phyloP scores from a whole-genome alignment of 2,329 filamentous ascomycete genomes.

The Byssoonygena ceratinophila region DNA sequence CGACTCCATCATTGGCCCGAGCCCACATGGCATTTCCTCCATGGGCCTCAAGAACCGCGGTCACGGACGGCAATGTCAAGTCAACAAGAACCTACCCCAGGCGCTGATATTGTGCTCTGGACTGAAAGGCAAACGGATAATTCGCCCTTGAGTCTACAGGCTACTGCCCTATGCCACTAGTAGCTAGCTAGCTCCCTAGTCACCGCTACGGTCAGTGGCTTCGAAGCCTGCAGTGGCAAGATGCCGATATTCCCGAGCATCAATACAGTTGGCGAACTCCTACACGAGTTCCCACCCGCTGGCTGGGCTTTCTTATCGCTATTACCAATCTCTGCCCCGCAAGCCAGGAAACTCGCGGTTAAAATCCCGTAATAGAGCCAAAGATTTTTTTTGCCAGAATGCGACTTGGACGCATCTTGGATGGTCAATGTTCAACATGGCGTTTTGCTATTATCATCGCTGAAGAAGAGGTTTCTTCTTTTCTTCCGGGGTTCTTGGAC shows the following conservation, averaged over 20 bases:
- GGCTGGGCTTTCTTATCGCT: neutral
- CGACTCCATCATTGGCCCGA: neutral
- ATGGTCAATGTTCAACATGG: neutral
- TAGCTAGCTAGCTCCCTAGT: too few relatives aligned
- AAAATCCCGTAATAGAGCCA: too few relatives aligned
- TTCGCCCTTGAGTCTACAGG: too few relatives aligned
- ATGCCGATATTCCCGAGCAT: conserved; percentile 4
- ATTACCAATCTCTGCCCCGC: conserved; percentile 4
- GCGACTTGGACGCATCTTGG: neutral
- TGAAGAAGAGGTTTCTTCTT: too few relatives aligned
- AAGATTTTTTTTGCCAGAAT: too few relatives aligned
- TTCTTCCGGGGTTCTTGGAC: neutral
- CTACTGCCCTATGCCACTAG: neutral
- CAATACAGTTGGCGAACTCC: neutral
- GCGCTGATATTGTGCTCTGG: neutral
- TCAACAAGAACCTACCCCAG: neutral
- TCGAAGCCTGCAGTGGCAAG: neutral
- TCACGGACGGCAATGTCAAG: neutral
- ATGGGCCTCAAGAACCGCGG: neutral
- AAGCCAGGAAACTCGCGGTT: conserved; percentile 4
- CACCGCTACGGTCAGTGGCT: neutral
- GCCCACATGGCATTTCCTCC: neutral
- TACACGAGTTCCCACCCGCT: neutral
- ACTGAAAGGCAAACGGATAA: neutral
- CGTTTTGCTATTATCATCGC: neutral